Evolutionary conservation across 495 filamentous ascomycete genomes (phyloP), one percentile per base, ranked within the genome.

Genomic region (Pyrenula massariospora): DNA sequence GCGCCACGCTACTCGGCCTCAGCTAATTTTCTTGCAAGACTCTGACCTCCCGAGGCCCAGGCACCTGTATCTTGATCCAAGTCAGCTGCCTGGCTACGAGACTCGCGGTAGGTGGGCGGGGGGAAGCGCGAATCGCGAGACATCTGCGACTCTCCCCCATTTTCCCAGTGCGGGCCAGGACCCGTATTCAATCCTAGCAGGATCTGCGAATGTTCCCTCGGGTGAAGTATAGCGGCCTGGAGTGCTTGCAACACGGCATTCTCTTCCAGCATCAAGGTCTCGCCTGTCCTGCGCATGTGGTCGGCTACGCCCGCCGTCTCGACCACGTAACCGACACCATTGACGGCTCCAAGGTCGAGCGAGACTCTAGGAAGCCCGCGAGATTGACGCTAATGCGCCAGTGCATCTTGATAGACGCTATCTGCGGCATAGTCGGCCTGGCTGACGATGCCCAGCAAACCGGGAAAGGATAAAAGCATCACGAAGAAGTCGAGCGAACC

Each of bases 381-480:
- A 2, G 50, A 25, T n/a, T 25, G 55, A 10, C 70, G 62, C 48
- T 66, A 66, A 23, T 49, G 53, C 10, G 61, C 64, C 12, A 74
- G 59, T 2, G 66, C 65, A 22, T 74, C 78, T 63, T 53, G 68
- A 65, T 76, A 84, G 50, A 74, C 73, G 61, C 81, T 83, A 20
- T 74, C 82, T 2, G 81, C 79, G 21, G 77, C 72, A 60, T 85
- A 85, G n/a, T 78, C 78, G 8, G 77, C 70, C 63, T 85, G 82
- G 0, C 73, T 73, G 52, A 70, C 63, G 0, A 70, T 77, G 10
- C 83, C 83, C 19, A 82, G 67, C 11, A 75, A 65, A 48, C 77
- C 78, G 20, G 75, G 68, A 15, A 77, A 67, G 2, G 83, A 86
- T 0, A 77, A 80, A 48, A 83, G 71, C 57, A 76, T 73, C 24